Evolutionary conservation across 1,284 basidiomycete species (phyloP).

Genomic region (Meripilus lineatus): DNA sequence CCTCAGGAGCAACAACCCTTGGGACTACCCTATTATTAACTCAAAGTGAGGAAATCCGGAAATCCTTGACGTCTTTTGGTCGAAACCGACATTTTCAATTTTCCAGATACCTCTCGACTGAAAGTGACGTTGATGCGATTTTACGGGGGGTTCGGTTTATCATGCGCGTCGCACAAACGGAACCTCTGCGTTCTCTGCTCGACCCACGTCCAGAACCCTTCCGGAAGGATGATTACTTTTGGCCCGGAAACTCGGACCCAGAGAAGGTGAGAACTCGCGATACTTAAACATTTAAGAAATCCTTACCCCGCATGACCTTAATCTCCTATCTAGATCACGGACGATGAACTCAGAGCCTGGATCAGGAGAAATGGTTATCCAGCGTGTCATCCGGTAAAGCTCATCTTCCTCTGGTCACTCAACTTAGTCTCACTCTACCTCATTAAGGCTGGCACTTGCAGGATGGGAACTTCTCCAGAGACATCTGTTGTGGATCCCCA

Average conservation of each 20-base stretch:
- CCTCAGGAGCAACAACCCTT: slow-evolving; percentile 29
- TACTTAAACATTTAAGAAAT: not conserved
- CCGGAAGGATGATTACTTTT: slow-evolving; percentile 20
- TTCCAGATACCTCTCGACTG: slow-evolving; percentile 18
- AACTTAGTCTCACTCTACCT: not conserved
- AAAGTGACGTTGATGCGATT: slow-evolving; percentile 23
- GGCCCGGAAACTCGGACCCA: slow-evolving; percentile 23
- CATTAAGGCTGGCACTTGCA: slow-evolving; percentile 1
- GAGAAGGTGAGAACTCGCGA: slow-evolving; percentile 16
- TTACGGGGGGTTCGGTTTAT: slow-evolving; percentile 24
- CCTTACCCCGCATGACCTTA: not conserved
- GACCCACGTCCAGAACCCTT: slow-evolving; percentile 15
- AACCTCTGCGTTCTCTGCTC: slow-evolving; percentile 25
- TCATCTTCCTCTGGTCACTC: not conserved
- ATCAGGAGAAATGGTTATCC: slow-evolving; percentile 1
- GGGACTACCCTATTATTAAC: slow-evolving; percentile 37
- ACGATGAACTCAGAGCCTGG: slow-evolving; percentile 7
- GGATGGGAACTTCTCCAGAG: slow-evolving; percentile 6
- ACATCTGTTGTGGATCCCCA: slow-evolving; percentile 36
- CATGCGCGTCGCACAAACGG: slow-evolving; percentile 20
- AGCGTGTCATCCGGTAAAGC: slow-evolving; percentile 7
- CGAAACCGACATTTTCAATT: not conserved
- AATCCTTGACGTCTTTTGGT: slow-evolving; percentile 7
- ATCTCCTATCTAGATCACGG: slow-evolving; percentile 5
- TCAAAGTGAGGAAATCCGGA: slow-evolving; percentile 24